These are phyloP conservation scores for Vanilla planifolia DNA, from an alignment of 106 monocot species.

Conservation along the genomic window DNA sequence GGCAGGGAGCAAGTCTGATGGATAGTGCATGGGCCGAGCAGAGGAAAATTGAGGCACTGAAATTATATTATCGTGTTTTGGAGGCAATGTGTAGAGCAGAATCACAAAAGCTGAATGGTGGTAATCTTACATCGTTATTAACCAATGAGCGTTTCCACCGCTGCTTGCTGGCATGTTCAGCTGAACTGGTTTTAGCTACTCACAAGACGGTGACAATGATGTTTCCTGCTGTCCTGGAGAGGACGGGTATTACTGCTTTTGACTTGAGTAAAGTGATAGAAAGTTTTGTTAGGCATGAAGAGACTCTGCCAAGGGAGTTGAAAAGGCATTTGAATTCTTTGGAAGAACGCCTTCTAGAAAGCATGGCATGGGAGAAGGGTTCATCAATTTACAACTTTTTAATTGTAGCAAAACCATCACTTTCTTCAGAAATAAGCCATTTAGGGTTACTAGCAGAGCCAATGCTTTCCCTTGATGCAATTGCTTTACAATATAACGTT, in stretches of 20 bases:
- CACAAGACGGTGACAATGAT: constrained; percentile 89
- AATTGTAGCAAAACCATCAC: constrained; percentile 76
- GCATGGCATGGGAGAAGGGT: constrained; percentile 95
- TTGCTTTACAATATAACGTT: constrained; percentile 54
- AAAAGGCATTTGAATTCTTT: constrained; percentile 86
- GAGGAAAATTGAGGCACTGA: constrained; percentile 84
- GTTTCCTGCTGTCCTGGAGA: constrained; percentile 88
- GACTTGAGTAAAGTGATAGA: constrained; percentile 96
- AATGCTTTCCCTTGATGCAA: constrained; percentile 89
- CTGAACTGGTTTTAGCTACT: constrained; percentile 92
- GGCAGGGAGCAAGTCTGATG: constrained; percentile 47
- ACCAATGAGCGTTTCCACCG: constrained; percentile 88
- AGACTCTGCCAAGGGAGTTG: constrained; percentile 91
- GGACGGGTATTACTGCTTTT: constrained; percentile 92
- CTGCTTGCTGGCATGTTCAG: constrained; percentile 96
- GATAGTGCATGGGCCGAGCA: constrained; percentile 95
- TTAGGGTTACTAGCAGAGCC: constrained; percentile 79
- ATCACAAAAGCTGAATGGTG: constrained; percentile 53
- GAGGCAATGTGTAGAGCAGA: constrained; percentile 91
- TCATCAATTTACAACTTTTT: constrained; percentile 92
- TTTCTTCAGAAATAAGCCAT: constrained; percentile 61
- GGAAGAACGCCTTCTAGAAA: constrained; percentile 89
- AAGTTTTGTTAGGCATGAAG: constrained; percentile 91
- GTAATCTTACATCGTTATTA: constrained; percentile 66
- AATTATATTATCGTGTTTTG: constrained; percentile 85